Evolutionary conservation across 768 basidiomycete genomes (phyloP).

Genomic region (Dendrothele bispora): DNA sequence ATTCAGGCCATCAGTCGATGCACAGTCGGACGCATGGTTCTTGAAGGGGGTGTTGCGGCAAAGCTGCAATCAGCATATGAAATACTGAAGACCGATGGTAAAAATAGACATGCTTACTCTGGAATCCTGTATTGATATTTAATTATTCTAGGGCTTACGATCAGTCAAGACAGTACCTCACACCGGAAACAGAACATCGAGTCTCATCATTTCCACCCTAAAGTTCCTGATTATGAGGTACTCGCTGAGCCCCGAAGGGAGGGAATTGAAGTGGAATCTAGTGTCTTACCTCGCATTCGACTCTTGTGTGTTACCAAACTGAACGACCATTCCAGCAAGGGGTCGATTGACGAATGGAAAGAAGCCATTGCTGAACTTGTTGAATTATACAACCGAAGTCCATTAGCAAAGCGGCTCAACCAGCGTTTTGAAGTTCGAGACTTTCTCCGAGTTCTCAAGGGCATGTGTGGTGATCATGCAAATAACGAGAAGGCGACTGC

Average conservation of each 20-base stretch:
- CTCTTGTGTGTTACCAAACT: background rate
- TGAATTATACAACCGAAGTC: background rate
- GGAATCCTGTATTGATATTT: background rate
- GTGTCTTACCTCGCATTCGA: background rate
- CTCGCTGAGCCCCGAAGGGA: background rate
- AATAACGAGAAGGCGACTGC: constrained; percentile 23
- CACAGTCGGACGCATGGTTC: constrained; percentile 13
- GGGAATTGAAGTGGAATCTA: too few species aligned
- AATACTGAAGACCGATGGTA: constrained; percentile 14
- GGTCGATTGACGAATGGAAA: constrained; percentile 7
- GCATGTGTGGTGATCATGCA: constrained; percentile 21
- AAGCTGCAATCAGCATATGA: constrained; percentile 22
- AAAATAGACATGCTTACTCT: background rate
- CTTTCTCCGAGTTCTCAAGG: constrained; percentile 8
- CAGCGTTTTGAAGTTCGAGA: background rate
- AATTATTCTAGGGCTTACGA: constrained; percentile 4
- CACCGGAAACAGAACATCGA: constrained; percentile 12
- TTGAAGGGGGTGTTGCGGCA: constrained; percentile 21
- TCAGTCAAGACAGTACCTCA: constrained; percentile 12
- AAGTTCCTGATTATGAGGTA: constrained; percentile 7
- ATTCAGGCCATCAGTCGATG: constrained; percentile 15
- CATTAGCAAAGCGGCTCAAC: background rate
- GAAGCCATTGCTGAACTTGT: constrained; percentile 1
- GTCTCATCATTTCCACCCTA: constrained; percentile 7
- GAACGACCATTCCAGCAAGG: background rate